Percentiles rank a stretch among this genome's conserved stretches.
Conservation (phyloP, 1,139 yeast species). For the Kurtzmaniella natalensis region DNA sequence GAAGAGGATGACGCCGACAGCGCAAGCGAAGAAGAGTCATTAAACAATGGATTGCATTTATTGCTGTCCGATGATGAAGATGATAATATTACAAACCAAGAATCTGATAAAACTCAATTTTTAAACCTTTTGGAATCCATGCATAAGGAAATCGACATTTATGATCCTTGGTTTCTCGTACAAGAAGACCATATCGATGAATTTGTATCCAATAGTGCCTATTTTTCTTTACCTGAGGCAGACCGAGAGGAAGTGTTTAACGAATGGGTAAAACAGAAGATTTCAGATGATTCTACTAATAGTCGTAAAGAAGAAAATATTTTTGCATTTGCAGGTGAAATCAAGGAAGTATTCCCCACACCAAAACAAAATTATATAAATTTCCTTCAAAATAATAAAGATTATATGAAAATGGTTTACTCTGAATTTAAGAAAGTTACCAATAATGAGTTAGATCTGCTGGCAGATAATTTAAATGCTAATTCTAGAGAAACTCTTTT, state of each 20-base stretch:
- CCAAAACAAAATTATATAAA: slow-evolving; percentile 18
- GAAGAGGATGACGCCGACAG: slow-evolving; percentile 12
- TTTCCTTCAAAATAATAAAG: slow-evolving; percentile 28
- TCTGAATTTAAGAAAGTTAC: slow-evolving; percentile 23
- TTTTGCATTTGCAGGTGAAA: slow-evolving; percentile 4
- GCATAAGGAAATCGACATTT: slow-evolving; percentile 23
- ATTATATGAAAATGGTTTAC: slow-evolving; percentile 25
- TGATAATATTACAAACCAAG: background rate
- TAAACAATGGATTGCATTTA: slow-evolving; percentile 15
- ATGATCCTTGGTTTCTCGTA: slow-evolving; percentile 37
- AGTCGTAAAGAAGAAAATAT: slow-evolving; percentile 1
- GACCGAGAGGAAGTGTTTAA: slow-evolving; percentile 25
- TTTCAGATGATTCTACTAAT: slow-evolving; percentile 2
- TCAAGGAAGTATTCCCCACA: slow-evolving; percentile 20
- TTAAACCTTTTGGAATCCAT: slow-evolving; percentile 20
- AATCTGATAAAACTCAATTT: slow-evolving; percentile 11
- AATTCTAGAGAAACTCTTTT: slow-evolving; percentile 20
- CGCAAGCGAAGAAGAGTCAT: no score
- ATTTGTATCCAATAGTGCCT: slow-evolving; percentile 27
- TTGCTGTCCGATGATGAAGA: slow-evolving; percentile 15
- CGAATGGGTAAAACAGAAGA: slow-evolving; percentile 24
- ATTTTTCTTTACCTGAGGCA: slow-evolving; percentile 19
- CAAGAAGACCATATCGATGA: slow-evolving; percentile 33
- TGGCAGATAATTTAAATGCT: slow-evolving; percentile 10
- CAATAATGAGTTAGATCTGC: slow-evolving; percentile 12